Evolutionary conservation across 2,329 filamentous ascomycete genomes (phyloP), one percentile per base, ranked within the genome.

Genomic region (Colletotrichum sp.): DNA sequence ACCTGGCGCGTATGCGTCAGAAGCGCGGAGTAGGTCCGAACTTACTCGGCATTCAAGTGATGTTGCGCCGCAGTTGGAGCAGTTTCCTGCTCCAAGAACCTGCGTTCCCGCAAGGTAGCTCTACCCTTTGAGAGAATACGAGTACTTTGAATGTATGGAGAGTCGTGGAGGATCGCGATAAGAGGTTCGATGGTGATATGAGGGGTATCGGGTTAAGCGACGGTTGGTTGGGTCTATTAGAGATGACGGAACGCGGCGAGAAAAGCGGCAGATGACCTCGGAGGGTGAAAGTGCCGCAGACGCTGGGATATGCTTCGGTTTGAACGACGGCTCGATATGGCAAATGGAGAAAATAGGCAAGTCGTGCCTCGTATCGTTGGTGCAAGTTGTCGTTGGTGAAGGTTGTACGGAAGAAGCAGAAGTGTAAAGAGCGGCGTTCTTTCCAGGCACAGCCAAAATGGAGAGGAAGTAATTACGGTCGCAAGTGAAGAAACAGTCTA

Each of bases 1-100:
- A 7, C 13, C 10, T 21, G n/a, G 61, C 48, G 36, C 71, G 65
- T 55, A 26, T 57, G 43, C n/a, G 43, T 28, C 21, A 16, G 16
- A 30, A 28, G 16, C 9, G 63, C 30, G 32, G 55, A 43, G 28
- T 60, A 36, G 72, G 43, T 16, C 34, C 68, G 16, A 71, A 76
- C 77, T 72, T 73, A 78, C 77, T 78, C 77, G 77, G 77, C 77
- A 78, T 78, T 77, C 76, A 78, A 73, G 43, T 77, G 69, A 69
- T 78, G 43, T 71, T 75, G 72, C 75, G 69, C 77, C 67, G 75
- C 75, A 77, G 77, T 69, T 72, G 76, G 77, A 77, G 77, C 77
- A 78, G 77, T 75, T 70, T 59, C 74, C 74, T 76, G 74, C 74
- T 71, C 74, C 71, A 71, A 73, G 32, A 39, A 75, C 64, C 71